Base-by-base conservation (phyloP, 345 rosid species). In the Chamaenerion angustifolium region DNA sequence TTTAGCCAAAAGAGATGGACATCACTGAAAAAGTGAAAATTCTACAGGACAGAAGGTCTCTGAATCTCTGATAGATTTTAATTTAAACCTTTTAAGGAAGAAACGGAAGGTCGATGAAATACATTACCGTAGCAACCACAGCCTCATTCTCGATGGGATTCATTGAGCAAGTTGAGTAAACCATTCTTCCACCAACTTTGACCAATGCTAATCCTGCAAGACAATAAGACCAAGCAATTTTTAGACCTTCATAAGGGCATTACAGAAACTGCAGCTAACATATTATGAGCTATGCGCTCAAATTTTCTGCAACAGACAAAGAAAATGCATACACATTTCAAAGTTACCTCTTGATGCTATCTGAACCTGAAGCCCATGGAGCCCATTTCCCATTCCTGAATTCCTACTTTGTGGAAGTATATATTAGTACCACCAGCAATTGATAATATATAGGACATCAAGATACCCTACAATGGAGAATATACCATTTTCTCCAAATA, bases 131-230 rank as follows among this genome's bases (percentile, higher is more conserved):
- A 60, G 95, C 83, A 69, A 92, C 93, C 68, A 92, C 98, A 43
- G 96, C 98, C 71, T 92, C 98, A 67, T 92, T 61, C 74, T 92
- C 96, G 45, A 92, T 77, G 59, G 96, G 96, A 71, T 92, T 87
- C 96, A 87, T 82, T 15, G 96, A 84, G 67, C 96, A 92, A 49
- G 98, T 87, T 3, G 96, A 92, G 76, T 92, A 92, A 59, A 92
- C 83, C 88, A 92, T 92, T 77, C 83, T 82, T 52, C 98, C 98
- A 63, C 95, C 95, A 57, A 84, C 89, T 82, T 84, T 87, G 43
- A 92, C 76, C 60, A 87, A 60, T 47, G 96, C 69, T 23, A 87
- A 46, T 52, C 96, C 98, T 90, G 70, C 55, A 65, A 45, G 37
- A 31, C 19, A 15, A 51, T 44, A 18, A 14, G 15, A 45, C 43